Conservation (phyloP, 345 rosid species). For the Cochlearia excelsa region DNA sequence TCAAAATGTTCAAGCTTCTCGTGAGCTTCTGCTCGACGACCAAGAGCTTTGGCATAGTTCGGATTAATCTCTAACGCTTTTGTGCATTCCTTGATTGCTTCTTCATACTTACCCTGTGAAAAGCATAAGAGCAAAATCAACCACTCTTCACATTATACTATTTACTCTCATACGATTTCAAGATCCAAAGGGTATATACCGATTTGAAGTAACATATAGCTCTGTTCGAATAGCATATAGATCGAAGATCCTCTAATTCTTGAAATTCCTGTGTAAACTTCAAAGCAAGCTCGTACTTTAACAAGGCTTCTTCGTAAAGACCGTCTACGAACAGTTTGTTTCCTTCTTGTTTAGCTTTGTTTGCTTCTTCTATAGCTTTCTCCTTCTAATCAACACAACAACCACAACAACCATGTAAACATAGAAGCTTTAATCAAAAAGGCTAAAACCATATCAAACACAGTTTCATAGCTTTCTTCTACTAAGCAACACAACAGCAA, state of each 20-base stretch:
- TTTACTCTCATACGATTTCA: too few species aligned
- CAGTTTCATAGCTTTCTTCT: too few species aligned
- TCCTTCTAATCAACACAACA: slow-evolving; percentile 29
- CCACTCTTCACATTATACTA: too few species aligned
- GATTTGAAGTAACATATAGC: slow-evolving; percentile 61
- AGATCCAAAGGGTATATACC: slow-evolving; percentile 36
- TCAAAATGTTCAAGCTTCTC: slow-evolving; percentile 81
- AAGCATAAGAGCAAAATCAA: background rate
- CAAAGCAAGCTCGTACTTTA: slow-evolving; percentile 62
- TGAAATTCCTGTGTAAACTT: slow-evolving; percentile 44
- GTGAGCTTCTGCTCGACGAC: slow-evolving; percentile 73
- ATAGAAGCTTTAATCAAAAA: background rate
- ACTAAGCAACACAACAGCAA: too few species aligned
- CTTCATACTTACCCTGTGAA: slow-evolving; percentile 62
- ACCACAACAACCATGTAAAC: background rate
- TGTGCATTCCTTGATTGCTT: slow-evolving; percentile 69
- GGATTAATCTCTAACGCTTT: slow-evolving; percentile 72
- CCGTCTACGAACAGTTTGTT: slow-evolving; percentile 62
- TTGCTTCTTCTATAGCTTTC: slow-evolving; percentile 57
- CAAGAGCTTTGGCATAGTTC: slow-evolving; percentile 56
- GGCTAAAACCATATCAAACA: background rate
- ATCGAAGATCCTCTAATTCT: slow-evolving; percentile 47
- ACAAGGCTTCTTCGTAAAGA: slow-evolving; percentile 66
- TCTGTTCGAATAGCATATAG: slow-evolving; percentile 74
- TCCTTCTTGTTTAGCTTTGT: slow-evolving; percentile 73